These are phyloP conservation scores for Vaccinium vitisidaea DNA, from an alignment of 148 eudicot genomes.

Conservation along the genomic window DNA sequence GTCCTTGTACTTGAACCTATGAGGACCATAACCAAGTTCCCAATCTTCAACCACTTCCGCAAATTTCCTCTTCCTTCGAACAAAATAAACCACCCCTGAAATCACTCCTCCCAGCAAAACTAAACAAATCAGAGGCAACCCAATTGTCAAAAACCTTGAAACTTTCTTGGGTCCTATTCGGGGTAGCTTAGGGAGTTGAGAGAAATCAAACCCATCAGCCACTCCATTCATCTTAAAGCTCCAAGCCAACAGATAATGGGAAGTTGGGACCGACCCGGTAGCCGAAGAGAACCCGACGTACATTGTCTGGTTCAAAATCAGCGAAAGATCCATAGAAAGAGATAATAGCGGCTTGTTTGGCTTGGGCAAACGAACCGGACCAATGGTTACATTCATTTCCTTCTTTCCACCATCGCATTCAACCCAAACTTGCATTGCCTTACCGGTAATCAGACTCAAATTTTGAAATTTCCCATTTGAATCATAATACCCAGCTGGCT, in stretches of 20 bases:
- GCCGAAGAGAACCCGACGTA: conserved; percentile 40
- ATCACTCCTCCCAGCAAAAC: not conserved
- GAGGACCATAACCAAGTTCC: conserved; percentile 49
- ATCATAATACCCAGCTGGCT: conserved; percentile 39
- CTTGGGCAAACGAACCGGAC: conserved; percentile 28
- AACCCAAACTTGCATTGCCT: conserved; percentile 49
- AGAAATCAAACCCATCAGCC: conserved; percentile 19
- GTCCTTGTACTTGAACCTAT: conserved; percentile 45
- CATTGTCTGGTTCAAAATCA: conserved; percentile 26
- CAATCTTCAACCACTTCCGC: conserved; percentile 53
- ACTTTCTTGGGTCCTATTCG: conserved; percentile 13
- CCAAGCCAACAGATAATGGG: conserved; percentile 34
- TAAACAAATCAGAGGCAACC: conserved; percentile 7
- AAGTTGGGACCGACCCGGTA: conserved; percentile 20
- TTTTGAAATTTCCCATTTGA: conserved; percentile 20
- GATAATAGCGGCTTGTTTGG: conserved; percentile 39
- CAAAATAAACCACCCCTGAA: not conserved
- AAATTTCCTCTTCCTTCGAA: conserved; percentile 41
- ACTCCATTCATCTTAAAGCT: conserved; percentile 23
- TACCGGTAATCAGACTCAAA: conserved; percentile 35
- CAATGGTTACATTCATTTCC: conserved; percentile 40
- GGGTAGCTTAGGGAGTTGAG: conserved; percentile 37
- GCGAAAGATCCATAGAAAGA: conserved; percentile 31
- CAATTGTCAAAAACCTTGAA: conserved; percentile 20
- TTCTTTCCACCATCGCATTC: conserved; percentile 33